Evolutionary conservation across 345 rosid species (phyloP).

Genomic region (Cardamine resedifolia): DNA sequence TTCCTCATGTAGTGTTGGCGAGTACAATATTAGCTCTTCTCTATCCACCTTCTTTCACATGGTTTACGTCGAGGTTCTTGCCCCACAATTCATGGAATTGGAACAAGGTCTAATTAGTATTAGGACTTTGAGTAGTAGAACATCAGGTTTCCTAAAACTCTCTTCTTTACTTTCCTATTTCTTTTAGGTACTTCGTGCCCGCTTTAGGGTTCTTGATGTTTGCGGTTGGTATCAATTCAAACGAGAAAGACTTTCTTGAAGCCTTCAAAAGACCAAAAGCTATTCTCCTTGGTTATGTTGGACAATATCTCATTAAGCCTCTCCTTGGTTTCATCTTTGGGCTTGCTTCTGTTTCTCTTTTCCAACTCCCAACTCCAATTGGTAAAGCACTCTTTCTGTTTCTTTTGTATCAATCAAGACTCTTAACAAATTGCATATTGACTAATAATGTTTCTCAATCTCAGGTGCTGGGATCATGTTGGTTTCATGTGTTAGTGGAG

Average conservation of each 20-base stretch:
- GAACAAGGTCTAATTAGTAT: neutral
- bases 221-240: slow-evolving; percentile 92
- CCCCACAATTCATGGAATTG: neutral
- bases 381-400: slow-evolving; percentile 47
- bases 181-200: slow-evolving; percentile 82
- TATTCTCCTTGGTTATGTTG: slow-evolving; percentile 73
- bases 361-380: slow-evolving; percentile 78
- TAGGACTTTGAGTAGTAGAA: neutral
- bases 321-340: slow-evolving; percentile 85
- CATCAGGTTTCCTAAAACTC: neutral
- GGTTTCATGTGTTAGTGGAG: slow-evolving; percentile 96
- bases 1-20: slow-evolving; percentile 87
- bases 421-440: neutral
- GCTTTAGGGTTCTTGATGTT: slow-evolving; percentile 98
- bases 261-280: slow-evolving; percentile 79
- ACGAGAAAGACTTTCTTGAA: slow-evolving; percentile 83
- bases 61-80: slow-evolving; percentile 85
- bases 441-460: slow-evolving; percentile 19
- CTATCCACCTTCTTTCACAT: slow-evolving; percentile 91
- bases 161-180: slow-evolving; percentile 11
- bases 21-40: slow-evolving; percentile 87
- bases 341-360: slow-evolving; percentile 53
- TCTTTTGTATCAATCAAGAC: neutral
- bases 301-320: slow-evolving; percentile 86
- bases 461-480: slow-evolving; percentile 94